Evolutionary conservation across 2,329 filamentous ascomycete species (phyloP).

Genomic region (Paraconiothyrium brasiliense): DNA sequence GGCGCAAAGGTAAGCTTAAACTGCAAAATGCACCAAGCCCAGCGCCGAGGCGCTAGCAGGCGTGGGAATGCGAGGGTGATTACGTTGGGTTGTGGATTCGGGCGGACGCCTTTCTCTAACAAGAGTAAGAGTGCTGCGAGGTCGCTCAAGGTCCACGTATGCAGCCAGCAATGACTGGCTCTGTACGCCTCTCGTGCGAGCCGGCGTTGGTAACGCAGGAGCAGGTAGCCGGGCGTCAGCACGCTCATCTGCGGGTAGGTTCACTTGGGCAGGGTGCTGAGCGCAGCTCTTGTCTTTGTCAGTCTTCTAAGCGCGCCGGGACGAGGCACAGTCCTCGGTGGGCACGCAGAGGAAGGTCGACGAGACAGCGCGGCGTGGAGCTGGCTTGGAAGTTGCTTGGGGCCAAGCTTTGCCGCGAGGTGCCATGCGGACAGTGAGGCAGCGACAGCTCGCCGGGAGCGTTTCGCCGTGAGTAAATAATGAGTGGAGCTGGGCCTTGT

Average conservation of each 20-base stretch:
- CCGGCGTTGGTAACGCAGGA: conserved; percentile 16
- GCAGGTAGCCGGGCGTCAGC: conserved; percentile 16
- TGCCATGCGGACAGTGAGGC: not conserved
- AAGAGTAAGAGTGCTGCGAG: conserved; percentile 24
- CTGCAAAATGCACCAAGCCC: conserved; percentile 40
- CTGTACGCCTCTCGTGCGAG: conserved; percentile 20
- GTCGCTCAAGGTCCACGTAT: no score
- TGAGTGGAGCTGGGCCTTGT: not conserved
- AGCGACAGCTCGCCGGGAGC: no score
- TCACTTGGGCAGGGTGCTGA: no score
- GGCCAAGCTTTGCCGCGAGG: conserved; percentile 31
- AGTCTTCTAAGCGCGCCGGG: conserved; percentile 30
- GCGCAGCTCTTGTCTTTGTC: conserved; percentile 15
- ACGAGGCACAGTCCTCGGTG: conserved; percentile 21
- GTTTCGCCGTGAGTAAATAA: no score
- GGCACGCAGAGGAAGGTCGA: conserved; percentile 16
- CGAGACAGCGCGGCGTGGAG: conserved; percentile 16
- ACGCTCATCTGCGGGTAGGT: not conserved
- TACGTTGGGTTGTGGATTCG: conserved; percentile 44
- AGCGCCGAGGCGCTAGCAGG: conserved; percentile 27
- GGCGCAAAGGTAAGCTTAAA: conserved; percentile 48
- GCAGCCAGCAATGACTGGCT: not conserved
- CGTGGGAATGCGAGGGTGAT: conserved; percentile 22
- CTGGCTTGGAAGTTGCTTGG: conserved; percentile 28
- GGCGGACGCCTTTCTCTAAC: conserved; percentile 37